These are phyloP conservation scores for Fraxinus baroniana DNA, from an alignment of 305 asterid genomes.

Conservation along the genomic window DNA sequence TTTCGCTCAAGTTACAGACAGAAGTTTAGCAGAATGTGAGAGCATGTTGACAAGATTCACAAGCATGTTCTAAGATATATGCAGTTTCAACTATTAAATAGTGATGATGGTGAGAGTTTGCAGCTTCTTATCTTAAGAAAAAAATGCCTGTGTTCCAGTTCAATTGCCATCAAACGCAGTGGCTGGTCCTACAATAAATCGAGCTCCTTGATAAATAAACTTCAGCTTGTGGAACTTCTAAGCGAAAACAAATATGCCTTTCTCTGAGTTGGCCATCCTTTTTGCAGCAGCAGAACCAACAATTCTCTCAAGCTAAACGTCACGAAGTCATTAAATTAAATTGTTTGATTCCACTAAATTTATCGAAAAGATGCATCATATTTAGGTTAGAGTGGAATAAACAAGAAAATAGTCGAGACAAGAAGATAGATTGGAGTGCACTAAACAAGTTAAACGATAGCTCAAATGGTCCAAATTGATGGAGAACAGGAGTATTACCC, in stretches of 20 bases:
- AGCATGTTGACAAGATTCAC: not conserved
- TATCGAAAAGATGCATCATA: not conserved
- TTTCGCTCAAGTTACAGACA: not conserved
- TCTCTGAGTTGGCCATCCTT: slow-evolving; percentile 74
- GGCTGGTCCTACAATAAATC: not conserved
- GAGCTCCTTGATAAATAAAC: not conserved
- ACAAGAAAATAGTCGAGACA: not conserved
- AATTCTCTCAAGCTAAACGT: slow-evolving; percentile 74
- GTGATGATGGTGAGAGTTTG: not conserved
- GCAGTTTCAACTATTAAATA: not conserved
- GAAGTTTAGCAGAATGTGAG: not conserved
- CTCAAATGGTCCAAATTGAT: not conserved
- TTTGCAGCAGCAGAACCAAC: slow-evolving; percentile 79
- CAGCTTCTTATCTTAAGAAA: not conserved
- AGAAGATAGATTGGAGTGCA: not conserved
- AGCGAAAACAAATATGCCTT: slow-evolving; percentile 71
- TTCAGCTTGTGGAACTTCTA: slow-evolving; percentile 14
- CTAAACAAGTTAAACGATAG: not conserved
- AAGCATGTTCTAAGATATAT: not conserved
- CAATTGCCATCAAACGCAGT: not conserved
- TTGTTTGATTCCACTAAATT: not conserved
- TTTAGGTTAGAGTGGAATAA: not conserved
- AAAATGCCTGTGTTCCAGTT: not conserved
- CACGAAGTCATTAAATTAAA: not conserved
- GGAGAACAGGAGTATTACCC: slow-evolving; percentile 49